phyloP scores from a whole-genome alignment of 306 rosid species.

The Trifolium dubium region DNA sequence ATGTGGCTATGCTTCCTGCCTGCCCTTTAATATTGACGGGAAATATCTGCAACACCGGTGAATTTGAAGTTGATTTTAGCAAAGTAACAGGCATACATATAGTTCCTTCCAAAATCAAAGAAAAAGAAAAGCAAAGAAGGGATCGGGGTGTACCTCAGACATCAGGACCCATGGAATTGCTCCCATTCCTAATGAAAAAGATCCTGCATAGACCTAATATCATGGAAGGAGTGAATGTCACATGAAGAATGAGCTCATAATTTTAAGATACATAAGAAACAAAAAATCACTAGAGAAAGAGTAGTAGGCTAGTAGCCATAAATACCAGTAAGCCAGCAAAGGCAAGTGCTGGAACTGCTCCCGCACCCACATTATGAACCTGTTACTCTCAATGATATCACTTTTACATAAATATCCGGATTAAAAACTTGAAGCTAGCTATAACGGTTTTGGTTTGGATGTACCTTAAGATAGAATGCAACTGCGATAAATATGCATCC shows the following conservation, averaged over 20 bases:
- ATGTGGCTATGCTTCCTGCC: constrained; percentile 88
- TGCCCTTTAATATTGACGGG: constrained; percentile 84
- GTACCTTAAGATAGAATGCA: constrained; percentile 83
- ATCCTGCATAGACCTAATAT: constrained; percentile 67
- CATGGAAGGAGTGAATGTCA: constrained; percentile 21
- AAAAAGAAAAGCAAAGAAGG: not conserved
- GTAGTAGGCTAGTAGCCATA: not conserved
- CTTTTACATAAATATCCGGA: constrained; percentile 22
- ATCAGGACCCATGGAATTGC: constrained; percentile 96
- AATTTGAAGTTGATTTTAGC: constrained; percentile 16
- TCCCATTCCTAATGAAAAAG: constrained; percentile 91
- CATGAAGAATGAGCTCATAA: constrained; percentile 16
- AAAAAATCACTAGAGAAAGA: constrained; percentile 1
- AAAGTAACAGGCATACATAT: constrained; percentile 12
- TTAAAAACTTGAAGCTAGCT: constrained; percentile 26
- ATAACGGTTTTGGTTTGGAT: not conserved
- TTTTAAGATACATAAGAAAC: constrained; percentile 14
- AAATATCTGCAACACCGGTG: constrained; percentile 65
- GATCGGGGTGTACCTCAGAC: constrained; percentile 70
- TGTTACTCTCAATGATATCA: constrained; percentile 43
- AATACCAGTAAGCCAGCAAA: constrained; percentile 74
- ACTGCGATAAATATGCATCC: constrained; percentile 67
- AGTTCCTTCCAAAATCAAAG: not conserved
- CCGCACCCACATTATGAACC: constrained; percentile 59
- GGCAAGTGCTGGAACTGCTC: constrained; percentile 67